Evolutionary conservation across 371 early-diverging fungal species (phyloP).

Genomic region (Apophysomyces variabilis): DNA sequence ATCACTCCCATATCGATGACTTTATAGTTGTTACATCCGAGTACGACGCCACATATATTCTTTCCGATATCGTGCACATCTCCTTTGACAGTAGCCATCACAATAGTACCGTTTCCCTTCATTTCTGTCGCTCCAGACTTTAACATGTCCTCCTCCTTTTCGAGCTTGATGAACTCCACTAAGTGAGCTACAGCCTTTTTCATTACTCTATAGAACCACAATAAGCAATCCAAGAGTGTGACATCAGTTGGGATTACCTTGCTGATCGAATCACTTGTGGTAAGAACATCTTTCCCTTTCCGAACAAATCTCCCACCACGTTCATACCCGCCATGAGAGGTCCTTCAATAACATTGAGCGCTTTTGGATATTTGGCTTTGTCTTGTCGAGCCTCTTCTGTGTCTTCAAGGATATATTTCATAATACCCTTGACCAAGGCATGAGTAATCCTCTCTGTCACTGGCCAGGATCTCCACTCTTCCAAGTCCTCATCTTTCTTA

Average conservation of each 20-base stretch:
- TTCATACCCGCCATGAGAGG: conserved; percentile 95
- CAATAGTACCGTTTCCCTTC: conserved; percentile 73
- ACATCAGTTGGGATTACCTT: conserved; percentile 37
- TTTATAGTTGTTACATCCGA: conserved; percentile 94
- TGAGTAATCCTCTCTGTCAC: conserved; percentile 81
- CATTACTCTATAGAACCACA: conserved; percentile 63
- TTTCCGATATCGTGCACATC: conserved; percentile 91
- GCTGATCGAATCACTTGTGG: conserved; percentile 97
- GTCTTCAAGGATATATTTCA: conserved; percentile 89
- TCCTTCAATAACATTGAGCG: conserved; percentile 93
- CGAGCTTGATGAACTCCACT: conserved; percentile 90
- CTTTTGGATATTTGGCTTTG: conserved; percentile 74
- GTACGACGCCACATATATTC: conserved; percentile 93
- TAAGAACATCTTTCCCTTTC: conserved; percentile 94
- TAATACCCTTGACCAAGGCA: conserved; percentile 90
- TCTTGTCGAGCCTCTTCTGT: conserved; percentile 88
- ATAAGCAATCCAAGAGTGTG: conserved; percentile 18
- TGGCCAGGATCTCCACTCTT: conserved; percentile 83
- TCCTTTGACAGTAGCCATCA: conserved; percentile 94
- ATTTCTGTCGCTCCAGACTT: conserved; percentile 48
- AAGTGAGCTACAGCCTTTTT: conserved; percentile 94
- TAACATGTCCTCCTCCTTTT: conserved; percentile 71
- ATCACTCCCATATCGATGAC: conserved; percentile 95
- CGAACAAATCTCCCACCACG: conserved; percentile 92
- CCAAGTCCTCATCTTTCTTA: conserved; percentile 74